Evolutionary conservation across 2,329 filamentous ascomycete genomes (phyloP), one percentile per base, ranked within the genome.

Genomic region (Colletotrichum sp.): DNA sequence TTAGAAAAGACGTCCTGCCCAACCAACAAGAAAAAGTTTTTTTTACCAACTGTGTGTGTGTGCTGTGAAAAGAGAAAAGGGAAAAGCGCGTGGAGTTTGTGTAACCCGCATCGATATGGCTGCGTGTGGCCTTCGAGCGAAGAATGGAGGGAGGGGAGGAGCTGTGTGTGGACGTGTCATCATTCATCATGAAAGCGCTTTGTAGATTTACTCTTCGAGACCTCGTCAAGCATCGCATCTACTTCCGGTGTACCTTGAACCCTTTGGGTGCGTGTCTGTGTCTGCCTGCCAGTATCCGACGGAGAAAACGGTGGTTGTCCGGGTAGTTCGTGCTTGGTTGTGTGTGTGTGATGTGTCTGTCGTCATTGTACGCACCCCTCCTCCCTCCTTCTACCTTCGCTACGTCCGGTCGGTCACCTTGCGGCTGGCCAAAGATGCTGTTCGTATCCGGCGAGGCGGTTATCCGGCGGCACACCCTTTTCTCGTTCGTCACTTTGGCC

Each of bases 181-280:
- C 59, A 74, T 34, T 32, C 32, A 15, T 39, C 32, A 24, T 65
- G 26, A 60, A 21, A 24, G 44, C 44, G n/a, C 49, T 7, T 60
- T 74, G 74, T 76, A 74, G 64, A 74, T 21, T 52, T 69, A 76
- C 74, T 68, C 64, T 36, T 49, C 32, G 36, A 72, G 64, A 76
- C 71, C 21, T 16, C 26, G 52, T 28, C 10, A 32, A 36, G 49
- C 36, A 28, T 39, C 52, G 24, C 18, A 60, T 69, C 59, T 69
- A 69, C 70, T 39, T 63, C 26, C 10, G 21, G 44, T 64, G n/a
- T 74, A 74, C 71, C 12, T 60, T 70, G 32, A 28, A 49, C 24
- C 24, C 28, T 44, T 57, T 21, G 36, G 2, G n/a, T 30, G 21
- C 8, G 26, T 8, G n/a, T 75, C 21, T 59, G 34, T 24, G 57